phyloP scores from a whole-genome alignment of 2,329 filamentous ascomycete genomes.

The Alternaria sp. region DNA sequence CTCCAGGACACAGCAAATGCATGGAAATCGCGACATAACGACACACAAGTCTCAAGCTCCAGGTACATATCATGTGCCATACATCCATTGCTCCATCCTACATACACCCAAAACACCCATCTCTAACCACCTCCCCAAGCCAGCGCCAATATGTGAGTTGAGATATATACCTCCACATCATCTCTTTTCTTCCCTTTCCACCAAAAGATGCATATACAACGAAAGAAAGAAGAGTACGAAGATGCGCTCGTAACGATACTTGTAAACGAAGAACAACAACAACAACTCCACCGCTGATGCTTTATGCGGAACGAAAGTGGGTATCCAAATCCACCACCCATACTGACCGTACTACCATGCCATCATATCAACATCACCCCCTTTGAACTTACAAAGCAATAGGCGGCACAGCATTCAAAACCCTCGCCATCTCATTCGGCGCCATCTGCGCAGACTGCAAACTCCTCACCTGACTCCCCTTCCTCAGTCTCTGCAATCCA shows the following conservation, averaged over 20 bases:
- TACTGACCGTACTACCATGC: background rate
- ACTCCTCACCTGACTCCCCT: constrained; percentile 62
- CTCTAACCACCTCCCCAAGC: background rate
- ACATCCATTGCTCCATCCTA: background rate
- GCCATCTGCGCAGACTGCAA: constrained; percentile 62
- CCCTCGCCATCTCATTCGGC: constrained; percentile 49
- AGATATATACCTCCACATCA: background rate
- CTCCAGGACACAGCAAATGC: too few relatives aligned
- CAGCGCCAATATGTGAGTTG: background rate
- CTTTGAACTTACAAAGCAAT: constrained; percentile 19
- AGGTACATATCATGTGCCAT: background rate
- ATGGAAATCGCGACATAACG: too few relatives aligned
- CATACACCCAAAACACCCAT: background rate
- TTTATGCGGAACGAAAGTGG: background rate
- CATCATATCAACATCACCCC: background rate
- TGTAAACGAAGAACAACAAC: background rate
- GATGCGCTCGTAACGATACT: background rate
- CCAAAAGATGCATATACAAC: background rate
- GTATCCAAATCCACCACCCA: background rate
- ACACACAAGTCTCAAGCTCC: too few relatives aligned
- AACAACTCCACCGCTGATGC: background rate
- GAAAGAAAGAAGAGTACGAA: background rate
- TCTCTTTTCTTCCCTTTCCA: background rate
- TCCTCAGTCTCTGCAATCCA: constrained; percentile 62
- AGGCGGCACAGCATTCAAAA: constrained; percentile 45